Evolutionary conservation across 371 early-diverging fungal species (phyloP), one percentile per base, ranked within the genome.

Genomic region (Circinella umbellata): DNA sequence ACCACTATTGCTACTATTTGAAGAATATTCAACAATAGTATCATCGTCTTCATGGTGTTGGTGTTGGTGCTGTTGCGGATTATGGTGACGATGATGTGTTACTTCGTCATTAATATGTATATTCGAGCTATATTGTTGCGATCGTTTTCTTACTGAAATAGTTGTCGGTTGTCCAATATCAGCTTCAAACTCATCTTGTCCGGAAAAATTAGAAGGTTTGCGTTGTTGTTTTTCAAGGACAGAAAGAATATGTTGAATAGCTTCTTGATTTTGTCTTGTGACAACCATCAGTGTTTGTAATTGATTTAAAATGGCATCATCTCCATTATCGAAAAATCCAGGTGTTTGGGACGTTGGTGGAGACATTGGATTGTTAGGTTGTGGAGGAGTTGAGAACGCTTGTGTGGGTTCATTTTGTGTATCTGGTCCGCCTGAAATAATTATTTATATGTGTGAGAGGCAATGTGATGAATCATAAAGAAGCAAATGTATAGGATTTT

Each of bases 191-290:
- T 53, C 65, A 37, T 8, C 15, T 42, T 42, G 42, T 42, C 42
- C 42, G 3, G 42, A 42, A 27, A 27, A 27, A 27, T 27, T 27
- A 39, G 68, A 6, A 20, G 37, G 35, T 53, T 51, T 3, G 63
- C 47, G 53, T 35, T 66, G 71, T 54, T 85, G 81, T 42, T 77
- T 77, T 65, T 85, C 85, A 17, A 88, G 77, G 9, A 78, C 71
- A 60, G 69, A 69, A 36, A 85, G 71, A 17, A 89, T 80, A 51
- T 77, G 76, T 38, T 87, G 80, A 54, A 89, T 86, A 14, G 84
- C 81, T 68, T 78, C 79, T 61, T 87, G 87, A 59, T 89, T 89
- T 67, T 89, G 86, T 49, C 82, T 74, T 35, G 86, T 76, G 20
- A 87, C 68, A 8, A 75, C 69, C 51, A 83, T 83, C 57, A 89